Conservation (phyloP, 768 basidiomycete genomes). For the Rhizopogon vinicolor region DNA sequence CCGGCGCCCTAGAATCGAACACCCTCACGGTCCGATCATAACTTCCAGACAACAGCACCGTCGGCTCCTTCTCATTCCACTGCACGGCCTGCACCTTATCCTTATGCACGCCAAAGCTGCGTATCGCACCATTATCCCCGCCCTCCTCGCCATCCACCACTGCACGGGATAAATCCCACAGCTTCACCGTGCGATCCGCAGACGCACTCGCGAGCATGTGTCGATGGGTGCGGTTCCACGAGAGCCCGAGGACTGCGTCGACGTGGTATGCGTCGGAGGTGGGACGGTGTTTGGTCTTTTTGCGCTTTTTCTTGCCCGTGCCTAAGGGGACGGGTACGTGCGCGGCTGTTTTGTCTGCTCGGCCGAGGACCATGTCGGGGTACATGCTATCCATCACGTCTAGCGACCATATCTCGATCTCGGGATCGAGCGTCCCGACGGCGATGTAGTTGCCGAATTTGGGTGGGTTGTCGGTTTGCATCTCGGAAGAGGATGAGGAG, state of each 20-base stretch:
- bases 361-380: constrained; percentile 86
- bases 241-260: constrained; percentile 88
- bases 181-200: constrained; percentile 93
- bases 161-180: constrained; percentile 89
- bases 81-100: constrained; percentile 97
- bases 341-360: constrained; percentile 77
- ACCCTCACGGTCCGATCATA: constrained; percentile 94
- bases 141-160: constrained; percentile 46
- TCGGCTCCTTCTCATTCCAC: constrained; percentile 89
- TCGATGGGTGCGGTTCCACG: constrained; percentile 90
- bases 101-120: constrained; percentile 81
- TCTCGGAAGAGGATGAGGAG: constrained; percentile 40
- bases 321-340: constrained; percentile 76
- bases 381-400: constrained; percentile 94
- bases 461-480: constrained; percentile 25
- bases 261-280: constrained; percentile 74
- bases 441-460: constrained; percentile 86
- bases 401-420: constrained; percentile 98
- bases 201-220: constrained; percentile 89
- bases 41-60: constrained; percentile 87
- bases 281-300: constrained; percentile 69
- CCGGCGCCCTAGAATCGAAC: constrained; percentile 86
- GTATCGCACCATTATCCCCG: constrained; percentile 43
- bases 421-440: constrained; percentile 94
- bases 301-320: constrained; percentile 97